phyloP scores from a whole-genome alignment of 2,329 filamentous ascomycete genomes.

The Calonectria multiphialidica region DNA sequence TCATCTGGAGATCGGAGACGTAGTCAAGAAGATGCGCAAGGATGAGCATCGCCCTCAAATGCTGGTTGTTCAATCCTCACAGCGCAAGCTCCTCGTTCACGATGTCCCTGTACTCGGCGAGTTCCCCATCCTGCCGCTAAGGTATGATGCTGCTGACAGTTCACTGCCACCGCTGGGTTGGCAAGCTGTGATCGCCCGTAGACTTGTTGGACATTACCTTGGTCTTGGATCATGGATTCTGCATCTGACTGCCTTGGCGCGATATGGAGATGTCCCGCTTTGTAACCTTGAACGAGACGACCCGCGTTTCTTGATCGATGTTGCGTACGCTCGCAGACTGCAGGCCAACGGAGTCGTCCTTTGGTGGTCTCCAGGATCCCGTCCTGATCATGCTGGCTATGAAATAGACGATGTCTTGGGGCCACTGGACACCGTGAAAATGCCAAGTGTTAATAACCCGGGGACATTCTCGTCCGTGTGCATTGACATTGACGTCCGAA shows the following conservation, averaged over 20 bases:
- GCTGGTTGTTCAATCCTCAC: slow-evolving; percentile 91
- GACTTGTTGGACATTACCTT: slow-evolving; percentile 90
- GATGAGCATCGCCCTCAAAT: slow-evolving; percentile 86
- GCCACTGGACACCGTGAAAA: slow-evolving; percentile 85
- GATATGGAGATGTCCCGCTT: slow-evolving; percentile 93
- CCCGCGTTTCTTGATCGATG: slow-evolving; percentile 93
- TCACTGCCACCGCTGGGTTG: slow-evolving; percentile 92
- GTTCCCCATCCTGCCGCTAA: slow-evolving; percentile 85
- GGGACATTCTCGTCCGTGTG: slow-evolving; percentile 97
- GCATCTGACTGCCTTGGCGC: slow-evolving; percentile 87
- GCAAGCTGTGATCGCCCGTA: slow-evolving; percentile 89
- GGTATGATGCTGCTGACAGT: slow-evolving; percentile 86
- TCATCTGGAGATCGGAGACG: slow-evolving; percentile 86
- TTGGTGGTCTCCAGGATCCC: slow-evolving; percentile 93
- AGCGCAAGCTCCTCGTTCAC: slow-evolving; percentile 82
- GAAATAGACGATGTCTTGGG: slow-evolving; percentile 92
- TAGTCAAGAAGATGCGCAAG: slow-evolving; percentile 89
- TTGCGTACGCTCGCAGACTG: slow-evolving; percentile 91
- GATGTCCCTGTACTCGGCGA: slow-evolving; percentile 88
- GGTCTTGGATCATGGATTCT: slow-evolving; percentile 93
- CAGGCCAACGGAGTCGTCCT: slow-evolving; percentile 93
- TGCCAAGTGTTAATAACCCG: slow-evolving; percentile 93
- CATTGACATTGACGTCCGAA: slow-evolving; percentile 93
- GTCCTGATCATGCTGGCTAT: slow-evolving; percentile 95
- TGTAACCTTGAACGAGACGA: slow-evolving; percentile 97